Conservation (phyloP, 208 protist species). For the Leishmania amazonensis region DNA sequence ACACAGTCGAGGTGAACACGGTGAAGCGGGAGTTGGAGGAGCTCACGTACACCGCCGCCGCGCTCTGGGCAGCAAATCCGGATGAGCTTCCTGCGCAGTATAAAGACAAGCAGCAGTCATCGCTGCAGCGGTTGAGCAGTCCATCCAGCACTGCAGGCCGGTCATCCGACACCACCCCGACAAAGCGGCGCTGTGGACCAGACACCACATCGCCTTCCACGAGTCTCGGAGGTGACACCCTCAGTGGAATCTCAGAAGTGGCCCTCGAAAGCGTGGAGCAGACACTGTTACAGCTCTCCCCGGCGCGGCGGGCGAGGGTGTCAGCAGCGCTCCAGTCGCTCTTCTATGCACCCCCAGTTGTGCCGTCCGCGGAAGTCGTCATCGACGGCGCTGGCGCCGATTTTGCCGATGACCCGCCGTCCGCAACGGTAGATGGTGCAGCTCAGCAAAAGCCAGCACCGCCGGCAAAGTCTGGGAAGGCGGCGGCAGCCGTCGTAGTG, state of each 20-base stretch:
- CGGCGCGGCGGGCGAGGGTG: constrained; percentile 20
- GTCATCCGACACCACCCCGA: background rate
- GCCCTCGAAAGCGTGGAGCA: constrained; percentile 25
- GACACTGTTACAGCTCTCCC: constrained; percentile 8
- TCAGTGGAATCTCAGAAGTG: background rate
- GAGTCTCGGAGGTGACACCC: background rate
- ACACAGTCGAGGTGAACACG: constrained; percentile 12
- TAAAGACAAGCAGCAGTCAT: constrained; percentile 12
- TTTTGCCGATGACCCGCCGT: no score
- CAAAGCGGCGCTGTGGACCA: constrained; percentile 4
- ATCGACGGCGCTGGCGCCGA: background rate
- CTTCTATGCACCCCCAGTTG: constrained; percentile 13
- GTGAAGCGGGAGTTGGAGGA: constrained; percentile 23
- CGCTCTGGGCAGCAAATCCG: constrained; percentile 18
- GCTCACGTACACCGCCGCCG: constrained; percentile 13
- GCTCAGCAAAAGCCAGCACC: background rate
- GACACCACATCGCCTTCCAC: background rate
- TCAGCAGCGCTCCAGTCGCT: constrained; percentile 17
- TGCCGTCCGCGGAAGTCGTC: background rate
- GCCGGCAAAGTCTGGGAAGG: background rate
- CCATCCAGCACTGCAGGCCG: constrained; percentile 4
- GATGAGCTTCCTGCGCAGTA: constrained; percentile 27
- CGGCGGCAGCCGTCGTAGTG: background rate
- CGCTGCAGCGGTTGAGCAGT: constrained; percentile 10
- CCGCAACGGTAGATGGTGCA: background rate